phyloP scores from a whole-genome alignment of 2,329 filamentous ascomycete species.

The Phialemonium atrogriseum region DNA sequence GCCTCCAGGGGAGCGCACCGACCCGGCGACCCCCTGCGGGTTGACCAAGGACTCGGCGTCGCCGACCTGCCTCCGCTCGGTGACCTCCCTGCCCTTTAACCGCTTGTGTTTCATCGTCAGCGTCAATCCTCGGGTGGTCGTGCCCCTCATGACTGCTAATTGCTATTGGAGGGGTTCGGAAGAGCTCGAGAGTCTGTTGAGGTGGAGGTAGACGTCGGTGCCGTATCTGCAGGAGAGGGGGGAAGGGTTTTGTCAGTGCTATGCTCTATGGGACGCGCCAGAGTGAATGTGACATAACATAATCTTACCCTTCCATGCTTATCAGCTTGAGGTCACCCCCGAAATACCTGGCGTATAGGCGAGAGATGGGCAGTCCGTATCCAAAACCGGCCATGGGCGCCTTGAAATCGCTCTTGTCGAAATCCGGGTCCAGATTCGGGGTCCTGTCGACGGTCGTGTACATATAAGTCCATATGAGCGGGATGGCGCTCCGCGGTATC shows the following conservation, averaged over 20 bases:
- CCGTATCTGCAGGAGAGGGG: slow-evolving; percentile 60
- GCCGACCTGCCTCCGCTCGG: slow-evolving; percentile 82
- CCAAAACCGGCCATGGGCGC: slow-evolving; percentile 98
- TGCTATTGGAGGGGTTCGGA: slow-evolving; percentile 95
- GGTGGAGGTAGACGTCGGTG: slow-evolving; percentile 95
- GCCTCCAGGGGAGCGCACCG: slow-evolving; percentile 16
- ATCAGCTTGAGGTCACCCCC: slow-evolving; percentile 95
- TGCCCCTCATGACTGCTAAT: slow-evolving; percentile 77
- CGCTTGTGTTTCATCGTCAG: slow-evolving; percentile 56
- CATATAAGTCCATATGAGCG: slow-evolving; percentile 99
- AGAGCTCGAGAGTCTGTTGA: slow-evolving; percentile 90
- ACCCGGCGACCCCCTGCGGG: slow-evolving; percentile 27
- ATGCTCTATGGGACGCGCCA: too few species aligned
- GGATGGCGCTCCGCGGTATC: slow-evolving; percentile 86
- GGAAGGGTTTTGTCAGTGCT: too few species aligned
- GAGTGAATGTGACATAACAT: too few species aligned
- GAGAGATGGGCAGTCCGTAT: slow-evolving; percentile 91
- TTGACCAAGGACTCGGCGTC: slow-evolving; percentile 75
- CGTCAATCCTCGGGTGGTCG: slow-evolving; percentile 57
- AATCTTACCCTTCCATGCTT: slow-evolving; percentile 92
- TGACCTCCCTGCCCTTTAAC: slow-evolving; percentile 65
- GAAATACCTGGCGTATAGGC: slow-evolving; percentile 94
- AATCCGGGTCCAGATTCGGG: slow-evolving; percentile 89
- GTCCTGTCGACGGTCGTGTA: slow-evolving; percentile 98
- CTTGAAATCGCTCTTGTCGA: slow-evolving; percentile 98